Percentiles rank a stretch among this genome's conserved stretches.
phyloP scores from a whole-genome alignment of 169 alveolate species.

The Plasmodium fragile region DNA sequence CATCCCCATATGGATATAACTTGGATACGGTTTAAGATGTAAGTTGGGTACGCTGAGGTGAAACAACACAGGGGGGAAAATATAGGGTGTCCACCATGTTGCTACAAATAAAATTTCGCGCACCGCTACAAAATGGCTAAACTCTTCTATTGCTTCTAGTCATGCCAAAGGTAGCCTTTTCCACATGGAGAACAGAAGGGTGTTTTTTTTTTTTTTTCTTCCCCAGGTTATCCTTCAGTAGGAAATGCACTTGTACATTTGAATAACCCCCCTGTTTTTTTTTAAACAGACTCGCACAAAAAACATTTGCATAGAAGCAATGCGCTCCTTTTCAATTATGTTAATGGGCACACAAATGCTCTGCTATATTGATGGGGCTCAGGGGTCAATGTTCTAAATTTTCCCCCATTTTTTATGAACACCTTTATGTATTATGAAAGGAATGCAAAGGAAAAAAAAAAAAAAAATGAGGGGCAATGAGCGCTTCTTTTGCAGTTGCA shows the following conservation, averaged over 20 bases:
- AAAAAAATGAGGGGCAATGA: not conserved
- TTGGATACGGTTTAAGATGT: not conserved
- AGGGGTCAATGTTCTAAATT: not conserved
- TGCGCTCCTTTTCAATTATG: not conserved
- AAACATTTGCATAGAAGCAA: not conserved
- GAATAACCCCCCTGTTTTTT: not conserved
- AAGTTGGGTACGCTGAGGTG: not conserved
- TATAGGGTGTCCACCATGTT: not conserved
- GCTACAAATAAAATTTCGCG: not conserved
- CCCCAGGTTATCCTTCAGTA: not conserved
- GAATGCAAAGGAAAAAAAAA: not conserved
- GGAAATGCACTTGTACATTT: not conserved
- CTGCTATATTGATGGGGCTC: not conserved
- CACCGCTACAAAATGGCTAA: not conserved
- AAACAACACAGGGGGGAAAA: not conserved
- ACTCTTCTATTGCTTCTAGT: not conserved
- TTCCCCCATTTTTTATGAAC: not conserved
- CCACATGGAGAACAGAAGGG: not conserved
- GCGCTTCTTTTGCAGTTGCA: not conserved
- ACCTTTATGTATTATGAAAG: not conserved
- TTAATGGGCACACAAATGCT: not conserved
- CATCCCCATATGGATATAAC: not conserved
- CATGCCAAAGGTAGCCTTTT: not conserved
- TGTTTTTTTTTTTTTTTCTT: not conserved
- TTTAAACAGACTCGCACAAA: not conserved